Conservation (phyloP, 768 basidiomycete species). For the Termitomyces sp. region DNA sequence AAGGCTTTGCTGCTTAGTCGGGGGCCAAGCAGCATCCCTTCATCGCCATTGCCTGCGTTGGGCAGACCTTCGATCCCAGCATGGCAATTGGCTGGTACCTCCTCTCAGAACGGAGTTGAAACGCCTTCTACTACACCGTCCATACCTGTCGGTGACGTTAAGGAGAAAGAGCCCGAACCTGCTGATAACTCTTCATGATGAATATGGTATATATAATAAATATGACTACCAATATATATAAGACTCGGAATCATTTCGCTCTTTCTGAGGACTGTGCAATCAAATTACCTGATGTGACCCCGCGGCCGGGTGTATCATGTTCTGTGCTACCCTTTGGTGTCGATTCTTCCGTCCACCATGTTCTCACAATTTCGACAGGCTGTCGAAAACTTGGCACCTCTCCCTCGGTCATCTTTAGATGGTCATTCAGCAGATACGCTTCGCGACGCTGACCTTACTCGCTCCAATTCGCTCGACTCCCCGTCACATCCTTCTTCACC, state of each 20-base stretch:
- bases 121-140: conserved; percentile 1
- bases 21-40: conserved; percentile 44
- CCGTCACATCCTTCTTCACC: conserved; percentile 20
- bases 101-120: conserved; percentile 18
- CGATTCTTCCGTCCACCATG: conserved; percentile 34
- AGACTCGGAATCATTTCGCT: not conserved
- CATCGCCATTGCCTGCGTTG: conserved; percentile 46
- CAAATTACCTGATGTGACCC: not conserved
- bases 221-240: not conserved
- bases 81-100: conserved; percentile 71
- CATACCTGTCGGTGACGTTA: conserved; percentile 33
- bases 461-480: conserved; percentile 32
- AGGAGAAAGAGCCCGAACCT: conserved; percentile 52
- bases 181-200: not conserved
- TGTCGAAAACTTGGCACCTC: conserved; percentile 63
- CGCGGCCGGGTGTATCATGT: not conserved
- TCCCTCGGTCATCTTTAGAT: conserved; percentile 33
- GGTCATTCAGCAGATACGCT: conserved; percentile 15
- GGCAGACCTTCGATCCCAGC: conserved; percentile 77
- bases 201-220: not conserved
- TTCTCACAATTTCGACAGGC: conserved; percentile 71
- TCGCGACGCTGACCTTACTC: conserved; percentile 17
- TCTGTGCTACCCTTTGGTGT: not conserved
- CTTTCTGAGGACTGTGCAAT: not conserved
- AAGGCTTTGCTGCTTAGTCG: conserved; percentile 84